These are phyloP conservation scores for Vanilla planifolia DNA, from an alignment of 106 monocot genomes.

Conservation along the genomic window DNA sequence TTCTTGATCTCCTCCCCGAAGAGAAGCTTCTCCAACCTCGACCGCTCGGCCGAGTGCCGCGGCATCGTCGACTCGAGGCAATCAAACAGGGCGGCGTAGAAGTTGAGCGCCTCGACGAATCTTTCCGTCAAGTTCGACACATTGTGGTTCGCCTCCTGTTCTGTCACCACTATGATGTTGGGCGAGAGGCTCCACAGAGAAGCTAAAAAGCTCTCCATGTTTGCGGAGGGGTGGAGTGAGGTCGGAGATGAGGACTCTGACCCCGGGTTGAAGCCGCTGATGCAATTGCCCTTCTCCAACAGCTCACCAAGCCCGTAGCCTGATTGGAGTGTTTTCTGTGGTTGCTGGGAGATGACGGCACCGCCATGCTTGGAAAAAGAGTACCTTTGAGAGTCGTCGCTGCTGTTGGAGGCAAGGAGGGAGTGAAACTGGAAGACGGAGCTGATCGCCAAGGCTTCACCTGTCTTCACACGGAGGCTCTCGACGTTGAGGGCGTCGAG, in stretches of 20 bases:
- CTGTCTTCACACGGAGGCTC: conserved; percentile 31
- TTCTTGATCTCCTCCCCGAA: conserved; percentile 75
- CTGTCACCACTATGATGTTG: conserved; percentile 39
- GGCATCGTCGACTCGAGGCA: conserved; percentile 41
- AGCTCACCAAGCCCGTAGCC: conserved; percentile 4
- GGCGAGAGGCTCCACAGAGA: conserved; percentile 30
- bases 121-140: conserved; percentile 20
- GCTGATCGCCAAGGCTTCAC: conserved; percentile 31
- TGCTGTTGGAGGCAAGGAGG: conserved; percentile 13
- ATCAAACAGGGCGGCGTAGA: conserved; percentile 54
- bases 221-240: conserved; percentile 2
- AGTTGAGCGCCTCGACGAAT: conserved; percentile 52
- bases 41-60: conserved; percentile 34
- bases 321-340: not conserved
- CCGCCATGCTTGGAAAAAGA: not conserved
- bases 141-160: conserved; percentile 52
- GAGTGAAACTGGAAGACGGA: conserved; percentile 26
- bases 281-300: conserved; percentile 11
- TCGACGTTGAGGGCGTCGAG: conserved; percentile 22
- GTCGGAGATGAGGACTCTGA: conserved; percentile 12
- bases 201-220: conserved; percentile 27
- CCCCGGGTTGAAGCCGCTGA: conserved; percentile 6
- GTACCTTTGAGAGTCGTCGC: not conserved
- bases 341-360: not conserved
- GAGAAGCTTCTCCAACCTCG: conserved; percentile 38